Base-by-base conservation (phyloP, 495 filamentous ascomycete species). In the Amniculicola lignicola region DNA sequence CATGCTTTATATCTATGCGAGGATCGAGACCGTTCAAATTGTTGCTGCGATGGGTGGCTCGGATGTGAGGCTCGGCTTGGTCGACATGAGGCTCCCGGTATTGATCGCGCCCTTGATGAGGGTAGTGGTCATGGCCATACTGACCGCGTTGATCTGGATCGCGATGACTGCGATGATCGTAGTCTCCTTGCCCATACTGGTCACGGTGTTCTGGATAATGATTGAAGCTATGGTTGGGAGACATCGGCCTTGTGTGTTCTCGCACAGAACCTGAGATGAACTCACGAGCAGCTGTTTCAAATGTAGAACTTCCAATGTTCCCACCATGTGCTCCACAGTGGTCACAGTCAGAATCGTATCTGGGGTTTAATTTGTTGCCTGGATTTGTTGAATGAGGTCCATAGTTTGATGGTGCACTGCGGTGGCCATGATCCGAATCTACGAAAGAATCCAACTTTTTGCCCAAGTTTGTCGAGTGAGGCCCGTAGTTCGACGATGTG, bases 401-500 rank as follows among this genome's bases (percentile, higher is more conserved):
- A 33, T 33, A 33, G 29, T 33, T 33, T 7, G 29, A 7, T n/a
- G 29, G n/a, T 33, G 29, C 29, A 31, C 29, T 25, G 7, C 42
- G 28, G 31, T 49, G 31, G 33, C 49, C 52, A 1, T 49, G 35
- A 24, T 52, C 51, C 2, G 31, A 56, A 23, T 56, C 58, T 14
- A 21, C 22, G 6, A 35, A 37, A 10, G 51, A 45, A 28, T 50
- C 57, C 1, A 44, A 4, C 24, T 54, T 51, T 43, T 55, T 61
- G 7, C 33, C 51, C 5, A 43, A n/a, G 21, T 50, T 55, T 14
- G 23, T 54, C 21, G 28, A 41, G 25, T 55, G 57, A 49, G 51
- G 57, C 1, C 57, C 51, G 33, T 50, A 45, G 38, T 55, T 55
- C 15, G 41, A 23, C 12, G 51, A 61, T n/a, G 7, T n/a, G 7